Evolutionary conservation across 805 yeast genomes (phyloP), one percentile per base, ranked within the genome.

Genomic region (Lachancea fermentati): DNA sequence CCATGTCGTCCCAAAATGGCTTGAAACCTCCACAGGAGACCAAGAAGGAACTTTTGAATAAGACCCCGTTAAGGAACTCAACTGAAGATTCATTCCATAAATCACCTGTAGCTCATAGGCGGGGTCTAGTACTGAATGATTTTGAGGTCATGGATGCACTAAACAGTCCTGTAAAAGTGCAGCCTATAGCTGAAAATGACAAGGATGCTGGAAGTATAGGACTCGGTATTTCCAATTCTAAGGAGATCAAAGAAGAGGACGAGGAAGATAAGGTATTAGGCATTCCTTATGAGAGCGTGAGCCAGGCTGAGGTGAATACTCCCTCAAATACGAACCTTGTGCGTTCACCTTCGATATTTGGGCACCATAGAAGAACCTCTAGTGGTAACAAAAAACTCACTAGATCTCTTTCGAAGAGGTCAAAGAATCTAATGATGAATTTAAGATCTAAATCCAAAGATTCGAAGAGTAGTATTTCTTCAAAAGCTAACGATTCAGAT

Each of bases 341-440:
- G n/a, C 43, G 39, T 2, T 40, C 43, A 4, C 39, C 43, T 4
- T 29, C 43, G 4, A 12, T 30, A 4, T 31, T 31, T 16, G 42
- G 42, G 33, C 44, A 36, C 25, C 48, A 40, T 30, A 37, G 46
- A 13, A 41, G 43, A 36, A 34, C 39, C 13, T 36, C 46, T 15
- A 39, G 46, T 19, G 47, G 47, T 3, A 47, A 42, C 8, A 45
- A 41, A 13, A 55, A 48, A 30, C 30, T 62, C 3, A 54, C 58
- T 5, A 54, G 68, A 41, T 59, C 67, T 1, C 52, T 64, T 28
- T 62, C 67, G 2, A 46, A 60, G 16, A 60, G 58, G 36, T 58
- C 65, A 5, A 54, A 57, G 37, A 55, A 48, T 32, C 34, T 57
- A 30, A 53, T 59, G 29, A 46, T 48, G 32, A 50, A 50, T 32